Percentiles rank a stretch among this genome's conserved stretches.
Evolutionary conservation across 1,284 basidiomycete species (phyloP).

Genomic region (Cryptococcus sp.): DNA sequence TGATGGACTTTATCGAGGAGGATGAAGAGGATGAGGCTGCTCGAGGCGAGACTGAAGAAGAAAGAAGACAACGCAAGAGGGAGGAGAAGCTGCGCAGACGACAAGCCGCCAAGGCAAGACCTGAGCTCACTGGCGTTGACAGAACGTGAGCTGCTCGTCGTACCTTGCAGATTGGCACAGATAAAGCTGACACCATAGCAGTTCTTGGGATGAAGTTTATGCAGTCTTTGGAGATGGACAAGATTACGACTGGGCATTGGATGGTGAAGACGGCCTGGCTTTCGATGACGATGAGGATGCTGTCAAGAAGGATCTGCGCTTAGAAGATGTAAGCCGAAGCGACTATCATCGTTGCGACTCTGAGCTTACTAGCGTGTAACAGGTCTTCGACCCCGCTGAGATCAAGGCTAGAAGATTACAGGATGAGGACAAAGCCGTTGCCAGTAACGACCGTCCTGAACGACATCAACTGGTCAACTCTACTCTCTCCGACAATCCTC

Average conservation of each 20-base stretch:
- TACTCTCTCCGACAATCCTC: conserved; percentile 69
- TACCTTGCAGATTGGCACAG: not conserved
- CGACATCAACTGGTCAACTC: conserved; percentile 94
- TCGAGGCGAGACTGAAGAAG: conserved; percentile 70
- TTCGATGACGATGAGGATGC: conserved; percentile 66
- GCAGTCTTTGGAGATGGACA: conserved; percentile 97
- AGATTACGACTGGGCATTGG: conserved; percentile 94
- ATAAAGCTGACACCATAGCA: conserved; percentile 50
- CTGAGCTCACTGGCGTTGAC: conserved; percentile 82
- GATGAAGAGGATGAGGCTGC: conserved; percentile 61
- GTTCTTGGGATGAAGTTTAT: conserved; percentile 94
- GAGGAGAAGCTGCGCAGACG: conserved; percentile 65
- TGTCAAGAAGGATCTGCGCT: conserved; percentile 73
- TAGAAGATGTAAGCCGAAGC: conserved; percentile 73
- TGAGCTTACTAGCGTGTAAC: conserved; percentile 6
- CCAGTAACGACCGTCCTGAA: conserved; percentile 88
- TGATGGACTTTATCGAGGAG: conserved; percentile 90
- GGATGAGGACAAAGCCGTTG: conserved; percentile 91
- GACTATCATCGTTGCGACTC: too few relatives aligned
- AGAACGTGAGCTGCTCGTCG: conserved; percentile 67
- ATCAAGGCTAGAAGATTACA: conserved; percentile 89
- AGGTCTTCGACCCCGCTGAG: conserved; percentile 98
- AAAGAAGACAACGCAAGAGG: conserved; percentile 72
- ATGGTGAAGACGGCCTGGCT: conserved; percentile 66
- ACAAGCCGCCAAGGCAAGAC: conserved; percentile 67